These are phyloP conservation scores for Pseudogymnoascus sp. DNA, from an alignment of 2,329 filamentous ascomycete genomes.

Conservation along the genomic window DNA sequence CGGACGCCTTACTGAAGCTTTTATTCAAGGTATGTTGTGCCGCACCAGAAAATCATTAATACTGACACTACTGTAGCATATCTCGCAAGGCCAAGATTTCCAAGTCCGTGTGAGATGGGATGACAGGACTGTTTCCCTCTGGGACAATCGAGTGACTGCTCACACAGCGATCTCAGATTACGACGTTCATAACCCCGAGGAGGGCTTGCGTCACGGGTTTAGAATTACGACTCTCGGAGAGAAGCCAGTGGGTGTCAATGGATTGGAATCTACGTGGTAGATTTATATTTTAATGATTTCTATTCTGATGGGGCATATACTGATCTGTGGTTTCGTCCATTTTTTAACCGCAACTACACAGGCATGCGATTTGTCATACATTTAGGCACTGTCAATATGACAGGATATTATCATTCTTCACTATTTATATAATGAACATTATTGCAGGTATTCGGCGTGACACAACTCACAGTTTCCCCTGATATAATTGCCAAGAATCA, in stretches of 20 bases:
- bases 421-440: not conserved
- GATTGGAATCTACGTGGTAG: slow-evolving; percentile 35
- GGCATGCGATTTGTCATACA: not conserved
- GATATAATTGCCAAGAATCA: not conserved
- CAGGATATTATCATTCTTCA: too few relatives aligned
- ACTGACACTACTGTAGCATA: slow-evolving; percentile 60
- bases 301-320: not conserved
- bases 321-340: not conserved
- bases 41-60: slow-evolving; percentile 29
- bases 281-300: not conserved
- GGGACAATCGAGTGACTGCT: slow-evolving; percentile 59
- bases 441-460: not conserved
- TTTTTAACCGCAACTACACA: not conserved
- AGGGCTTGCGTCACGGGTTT: slow-evolving; percentile 38
- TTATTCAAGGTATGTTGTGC: slow-evolving; percentile 44
- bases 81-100: slow-evolving; percentile 64
- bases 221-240: slow-evolving; percentile 38
- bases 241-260: slow-evolving; percentile 34
- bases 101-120: slow-evolving; percentile 71
- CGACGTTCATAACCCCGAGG: slow-evolving; percentile 36
- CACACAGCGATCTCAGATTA: slow-evolving; percentile 42
- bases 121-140: slow-evolving; percentile 68
- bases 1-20: slow-evolving; percentile 67
- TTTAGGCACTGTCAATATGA: not conserved
- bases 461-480: not conserved